Conservation (phyloP, 2,329 filamentous ascomycete genomes). For the Nigrograna mackinnonii region DNA sequence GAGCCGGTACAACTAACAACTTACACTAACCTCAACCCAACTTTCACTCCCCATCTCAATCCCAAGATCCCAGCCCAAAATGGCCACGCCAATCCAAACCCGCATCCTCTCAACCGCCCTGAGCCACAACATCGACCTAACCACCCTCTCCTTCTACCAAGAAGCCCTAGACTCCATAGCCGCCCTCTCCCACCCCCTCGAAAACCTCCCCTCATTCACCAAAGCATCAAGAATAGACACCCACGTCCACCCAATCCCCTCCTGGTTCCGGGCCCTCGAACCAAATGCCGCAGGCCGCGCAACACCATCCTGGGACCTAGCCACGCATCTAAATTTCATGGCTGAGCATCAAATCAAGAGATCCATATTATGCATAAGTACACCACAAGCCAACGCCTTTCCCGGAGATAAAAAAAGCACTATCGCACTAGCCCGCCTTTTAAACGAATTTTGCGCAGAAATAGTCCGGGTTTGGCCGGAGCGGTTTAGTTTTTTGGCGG, state of each 20-base stretch:
- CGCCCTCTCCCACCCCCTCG: constrained; percentile 14
- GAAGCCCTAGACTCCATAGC: constrained; percentile 33
- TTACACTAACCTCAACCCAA: too few relatives aligned
- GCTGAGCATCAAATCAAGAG: constrained; percentile 24
- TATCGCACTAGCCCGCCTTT: constrained; percentile 33
- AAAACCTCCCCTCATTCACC: constrained; percentile 12
- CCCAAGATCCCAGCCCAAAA: too few relatives aligned
- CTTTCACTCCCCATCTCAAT: too few relatives aligned
- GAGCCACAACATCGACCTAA: constrained; percentile 34
- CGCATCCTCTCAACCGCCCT: too few relatives aligned
- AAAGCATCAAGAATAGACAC: constrained; percentile 35
- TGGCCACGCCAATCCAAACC: too few relatives aligned
- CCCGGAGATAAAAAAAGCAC: constrained; percentile 26
- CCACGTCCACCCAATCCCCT: constrained; percentile 40
- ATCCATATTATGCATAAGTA: constrained; percentile 35
- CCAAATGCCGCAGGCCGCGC: constrained; percentile 34
- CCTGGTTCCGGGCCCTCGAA: constrained; percentile 37
- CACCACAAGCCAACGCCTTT: constrained; percentile 40
- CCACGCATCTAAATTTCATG: constrained; percentile 38
- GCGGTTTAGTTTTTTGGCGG: constrained; percentile 30
- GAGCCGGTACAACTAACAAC: too few relatives aligned
- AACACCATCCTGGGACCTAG: constrained; percentile 34
- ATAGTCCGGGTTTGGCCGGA: constrained; percentile 26
- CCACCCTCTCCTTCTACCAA: constrained; percentile 29
- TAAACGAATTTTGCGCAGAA: constrained; percentile 36